Conservation (phyloP, 176 grass and related monocot species). For the Elymus sibiricus region DNA sequence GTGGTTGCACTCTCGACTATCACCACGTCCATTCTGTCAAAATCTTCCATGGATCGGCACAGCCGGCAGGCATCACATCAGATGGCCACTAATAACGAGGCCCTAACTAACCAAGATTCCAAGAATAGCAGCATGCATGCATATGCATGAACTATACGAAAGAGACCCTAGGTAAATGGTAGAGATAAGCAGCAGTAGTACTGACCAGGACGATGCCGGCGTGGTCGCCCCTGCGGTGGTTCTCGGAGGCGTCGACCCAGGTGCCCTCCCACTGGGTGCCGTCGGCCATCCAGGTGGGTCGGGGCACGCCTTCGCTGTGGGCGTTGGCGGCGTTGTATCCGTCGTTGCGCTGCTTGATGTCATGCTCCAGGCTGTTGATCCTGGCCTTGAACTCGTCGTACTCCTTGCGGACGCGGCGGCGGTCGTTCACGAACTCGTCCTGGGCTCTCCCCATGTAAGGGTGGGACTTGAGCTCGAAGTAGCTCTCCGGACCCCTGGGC, state of each 20-base stretch:
- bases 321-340: constrained; percentile 51
- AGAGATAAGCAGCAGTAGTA: background rate
- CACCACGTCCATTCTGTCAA: background rate
- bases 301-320: constrained; percentile 23
- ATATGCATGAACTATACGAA: background rate
- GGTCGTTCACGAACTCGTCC: constrained; percentile 86
- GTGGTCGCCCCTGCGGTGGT: constrained; percentile 91
- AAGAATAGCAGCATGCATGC: background rate
- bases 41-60: background rate
- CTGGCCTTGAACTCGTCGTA: constrained; percentile 88
- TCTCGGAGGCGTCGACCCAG: constrained; percentile 59
- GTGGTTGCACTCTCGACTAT: constrained; percentile 39
- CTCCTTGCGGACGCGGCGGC: constrained; percentile 71
- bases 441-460: constrained; percentile 74
- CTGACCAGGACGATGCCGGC: constrained; percentile 75
- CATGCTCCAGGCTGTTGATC: constrained; percentile 49
- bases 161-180: background rate
- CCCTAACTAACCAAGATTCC: background rate
- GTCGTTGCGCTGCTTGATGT: constrained; percentile 69
- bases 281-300: constrained; percentile 73
- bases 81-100: background rate
- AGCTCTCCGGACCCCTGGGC: constrained; percentile 66
- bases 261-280: constrained; percentile 75
- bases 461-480: constrained; percentile 84
- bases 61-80: background rate